Percentiles rank a stretch among this genome's conserved stretches.
These are phyloP conservation scores for Papiliotrema laurentii DNA, from an alignment of 1,284 basidiomycete genomes.

Conservation along the genomic window DNA sequence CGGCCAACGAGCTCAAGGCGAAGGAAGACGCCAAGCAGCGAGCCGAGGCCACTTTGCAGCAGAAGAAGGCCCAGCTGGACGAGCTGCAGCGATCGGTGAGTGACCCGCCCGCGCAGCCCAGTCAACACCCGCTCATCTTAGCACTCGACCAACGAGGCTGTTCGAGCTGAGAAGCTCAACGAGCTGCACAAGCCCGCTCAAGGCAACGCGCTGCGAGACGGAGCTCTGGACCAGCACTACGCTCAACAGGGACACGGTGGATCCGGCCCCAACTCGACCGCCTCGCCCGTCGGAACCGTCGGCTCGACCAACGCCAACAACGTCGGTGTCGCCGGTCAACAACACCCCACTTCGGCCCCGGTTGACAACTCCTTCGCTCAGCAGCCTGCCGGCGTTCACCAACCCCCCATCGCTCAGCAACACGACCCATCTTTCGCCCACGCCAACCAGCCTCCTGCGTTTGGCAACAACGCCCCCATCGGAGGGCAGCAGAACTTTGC, in stretches of 20 bases:
- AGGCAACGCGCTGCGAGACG: slow-evolving; percentile 1
- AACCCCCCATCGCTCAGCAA: too few relatives aligned
- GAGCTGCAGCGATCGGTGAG: slow-evolving; percentile 21
- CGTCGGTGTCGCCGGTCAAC: slow-evolving; percentile 1
- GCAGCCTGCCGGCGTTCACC: too few relatives aligned
- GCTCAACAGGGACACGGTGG: neutral
- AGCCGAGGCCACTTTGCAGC: slow-evolving; percentile 17
- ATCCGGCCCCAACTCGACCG: slow-evolving; percentile 1
- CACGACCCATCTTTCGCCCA: too few relatives aligned
- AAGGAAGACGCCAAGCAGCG: slow-evolving; percentile 23
- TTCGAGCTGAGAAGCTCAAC: slow-evolving; percentile 16
- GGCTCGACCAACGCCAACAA: slow-evolving; percentile 2
- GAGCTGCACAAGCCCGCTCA: slow-evolving; percentile 6
- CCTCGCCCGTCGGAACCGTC: too few relatives aligned
- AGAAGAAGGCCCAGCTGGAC: slow-evolving; percentile 27
- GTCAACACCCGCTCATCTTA: neutral
- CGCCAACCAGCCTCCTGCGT: too few relatives aligned
- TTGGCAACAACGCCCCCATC: too few relatives aligned
- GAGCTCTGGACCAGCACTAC: slow-evolving; percentile 3
- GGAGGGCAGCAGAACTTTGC: neutral
- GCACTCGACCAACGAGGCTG: slow-evolving; percentile 17
- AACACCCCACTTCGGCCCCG: too few relatives aligned
- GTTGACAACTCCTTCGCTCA: too few relatives aligned
- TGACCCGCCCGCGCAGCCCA: neutral
- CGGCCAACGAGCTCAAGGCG: slow-evolving; percentile 19